Base-by-base conservation (phyloP, 2,329 filamentous ascomycete species). In the Aureobasidium sp. region DNA sequence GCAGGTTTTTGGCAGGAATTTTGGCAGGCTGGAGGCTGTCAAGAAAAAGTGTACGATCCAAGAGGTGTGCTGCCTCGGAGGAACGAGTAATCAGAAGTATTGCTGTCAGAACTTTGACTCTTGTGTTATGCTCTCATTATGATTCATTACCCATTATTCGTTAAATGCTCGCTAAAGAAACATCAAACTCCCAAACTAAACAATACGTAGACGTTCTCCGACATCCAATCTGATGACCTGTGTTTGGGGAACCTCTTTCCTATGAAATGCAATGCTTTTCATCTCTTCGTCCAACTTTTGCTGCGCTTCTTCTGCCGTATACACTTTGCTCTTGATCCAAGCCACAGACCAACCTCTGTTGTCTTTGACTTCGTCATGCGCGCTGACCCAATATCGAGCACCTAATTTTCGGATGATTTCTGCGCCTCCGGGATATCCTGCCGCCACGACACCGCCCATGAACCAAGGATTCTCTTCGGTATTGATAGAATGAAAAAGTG, bases 401-500 rank as follows among this genome's bases (percentile, higher is more conserved):
- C 74, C 73, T 1, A 83, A 65, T 17, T 71, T 72, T 32, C 71
- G 66, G 2, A 80, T 80, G 22, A 82, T 78, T 54, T 80, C 74
- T 22, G 77, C 64, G 0, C 83, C 83, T 10, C 76, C 74, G 0
- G 80, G 78, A 8, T 75, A 74, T 1, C 81, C 81, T 2, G 73
- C 70, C 21, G 76, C 77, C 48, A 82, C 76, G 48, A 79, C 77
- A 0, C 81, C 80, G 30, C 80, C 81, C 2, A 84, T 65, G 66
- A 79, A 83, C 78, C 79, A 83, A 1, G 79, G 79, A 39, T 79
- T 81, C 17, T 73, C 68, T 22, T 83, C 74, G 7, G 69, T 70
- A 60, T 84, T 79, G 66, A 85, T 82, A 50, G 78, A 79, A 63
- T 86, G 83, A 14, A 87, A 71, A 4, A 87, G 75, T 0, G 78